Percentiles rank a stretch among this genome's conserved stretches.
Conservation (phyloP, 306 rosid species). For the Malus orientalis region DNA sequence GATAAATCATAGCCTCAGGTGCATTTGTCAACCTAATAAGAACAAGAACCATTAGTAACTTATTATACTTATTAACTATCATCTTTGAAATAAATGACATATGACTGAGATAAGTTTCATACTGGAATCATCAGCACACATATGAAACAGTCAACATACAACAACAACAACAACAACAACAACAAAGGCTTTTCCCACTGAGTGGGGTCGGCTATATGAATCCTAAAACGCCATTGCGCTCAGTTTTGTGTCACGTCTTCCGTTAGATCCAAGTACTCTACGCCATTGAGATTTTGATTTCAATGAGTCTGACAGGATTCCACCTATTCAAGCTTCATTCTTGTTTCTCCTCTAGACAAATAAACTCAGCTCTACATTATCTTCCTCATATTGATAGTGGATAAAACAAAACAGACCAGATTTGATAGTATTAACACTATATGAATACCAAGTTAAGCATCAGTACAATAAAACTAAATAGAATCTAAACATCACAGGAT, state of each 20-base stretch:
- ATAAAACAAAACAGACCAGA: background rate
- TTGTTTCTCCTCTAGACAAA: background rate
- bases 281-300: background rate
- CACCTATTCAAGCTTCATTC: background rate
- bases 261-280: no score
- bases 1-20: conserved; percentile 71
- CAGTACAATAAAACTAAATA: background rate
- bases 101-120: background rate
- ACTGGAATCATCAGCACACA: background rate
- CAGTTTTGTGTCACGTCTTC: no score
- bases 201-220: no score
- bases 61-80: background rate
- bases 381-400: no score
- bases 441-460: background rate
- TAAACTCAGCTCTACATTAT: background rate
- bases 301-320: background rate
- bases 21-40: conserved; percentile 64
- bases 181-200: no score
- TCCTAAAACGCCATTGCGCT: no score
- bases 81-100: background rate
- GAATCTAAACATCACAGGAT: background rate
- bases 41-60: background rate
- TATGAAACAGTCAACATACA: background rate
- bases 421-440: background rate
- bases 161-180: no score